phyloP scores from a whole-genome alignment of 1,284 basidiomycete genomes.

The Ganoderma boninense region DNA sequence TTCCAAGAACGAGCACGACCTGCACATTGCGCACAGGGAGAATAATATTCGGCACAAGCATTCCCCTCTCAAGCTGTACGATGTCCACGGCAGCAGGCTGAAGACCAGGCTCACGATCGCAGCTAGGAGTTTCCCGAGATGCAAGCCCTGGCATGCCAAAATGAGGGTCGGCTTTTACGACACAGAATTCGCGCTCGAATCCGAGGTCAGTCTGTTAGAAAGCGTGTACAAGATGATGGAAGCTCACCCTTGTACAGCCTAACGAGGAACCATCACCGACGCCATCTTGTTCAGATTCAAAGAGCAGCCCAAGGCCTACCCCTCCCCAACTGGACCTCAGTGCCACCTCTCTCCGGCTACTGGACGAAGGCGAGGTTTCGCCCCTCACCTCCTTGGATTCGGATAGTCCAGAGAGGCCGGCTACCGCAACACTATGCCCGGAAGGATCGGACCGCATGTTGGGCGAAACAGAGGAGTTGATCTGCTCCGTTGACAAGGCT shows the following conservation, averaged over 20 bases:
- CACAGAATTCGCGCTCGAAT: slow-evolving; percentile 9
- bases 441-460: background rate
- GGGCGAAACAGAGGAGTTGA: background rate
- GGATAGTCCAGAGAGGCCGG: background rate
- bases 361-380: background rate
- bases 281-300: background rate
- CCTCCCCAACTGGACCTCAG: background rate
- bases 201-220: slow-evolving; percentile 1
- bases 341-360: background rate
- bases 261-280: background rate
- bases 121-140: slow-evolving; percentile 51
- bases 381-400: background rate
- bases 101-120: slow-evolving; percentile 46
- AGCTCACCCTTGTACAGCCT: background rate
- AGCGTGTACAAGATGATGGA: background rate
- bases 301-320: background rate
- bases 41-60: slow-evolving; percentile 20
- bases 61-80: slow-evolving; percentile 44
- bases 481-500: background rate
- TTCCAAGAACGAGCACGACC: slow-evolving; percentile 38
- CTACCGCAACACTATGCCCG: background rate
- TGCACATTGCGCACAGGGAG: slow-evolving; percentile 56
- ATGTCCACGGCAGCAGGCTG: slow-evolving; percentile 45
- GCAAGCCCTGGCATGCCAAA: slow-evolving; percentile 39
- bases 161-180: slow-evolving; percentile 33